Percentiles rank a stretch among this genome's conserved stretches.
Conservation (phyloP, 139 green algal species). For the Marvania coccoides region DNA sequence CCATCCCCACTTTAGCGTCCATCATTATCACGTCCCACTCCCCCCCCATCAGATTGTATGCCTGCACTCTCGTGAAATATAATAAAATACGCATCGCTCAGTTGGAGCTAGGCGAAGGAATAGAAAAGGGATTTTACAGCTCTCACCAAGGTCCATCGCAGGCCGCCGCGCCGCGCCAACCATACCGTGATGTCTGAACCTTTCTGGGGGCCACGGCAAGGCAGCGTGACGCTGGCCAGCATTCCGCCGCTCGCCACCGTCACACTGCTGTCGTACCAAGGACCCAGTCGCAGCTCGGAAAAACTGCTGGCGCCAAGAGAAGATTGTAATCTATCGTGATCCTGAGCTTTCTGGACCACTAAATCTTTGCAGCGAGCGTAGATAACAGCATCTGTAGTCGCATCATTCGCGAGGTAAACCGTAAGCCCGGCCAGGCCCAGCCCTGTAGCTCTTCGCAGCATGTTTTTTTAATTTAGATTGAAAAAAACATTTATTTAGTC, state of each 20-base stretch:
- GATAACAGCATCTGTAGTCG: background rate
- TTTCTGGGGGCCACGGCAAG: background rate
- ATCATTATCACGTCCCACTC: slow-evolving; percentile 5
- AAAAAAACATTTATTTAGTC: no score
- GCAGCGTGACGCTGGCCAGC: background rate
- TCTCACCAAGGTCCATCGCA: background rate
- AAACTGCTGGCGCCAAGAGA: background rate
- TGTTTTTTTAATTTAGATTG: background rate
- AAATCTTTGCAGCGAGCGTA: background rate
- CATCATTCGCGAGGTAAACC: background rate
- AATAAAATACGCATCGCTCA: background rate
- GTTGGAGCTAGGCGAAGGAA: no score
- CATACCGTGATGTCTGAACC: slow-evolving; percentile 5
- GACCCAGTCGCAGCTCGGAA: background rate
- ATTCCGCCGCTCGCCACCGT: background rate
- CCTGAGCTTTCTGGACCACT: background rate
- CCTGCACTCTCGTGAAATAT: background rate
- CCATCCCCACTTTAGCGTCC: slow-evolving; percentile 2
- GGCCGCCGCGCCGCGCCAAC: background rate
- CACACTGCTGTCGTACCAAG: slow-evolving; percentile 6
- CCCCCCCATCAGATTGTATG: slow-evolving; percentile 1
- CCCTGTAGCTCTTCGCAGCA: background rate
- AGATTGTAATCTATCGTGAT: background rate
- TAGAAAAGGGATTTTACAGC: background rate
- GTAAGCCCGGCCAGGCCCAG: background rate